Evolutionary conservation across 1,284 basidiomycete genomes (phyloP), one percentile per base, ranked within the genome.

Genomic region (Takashimella tepidaria): DNA sequence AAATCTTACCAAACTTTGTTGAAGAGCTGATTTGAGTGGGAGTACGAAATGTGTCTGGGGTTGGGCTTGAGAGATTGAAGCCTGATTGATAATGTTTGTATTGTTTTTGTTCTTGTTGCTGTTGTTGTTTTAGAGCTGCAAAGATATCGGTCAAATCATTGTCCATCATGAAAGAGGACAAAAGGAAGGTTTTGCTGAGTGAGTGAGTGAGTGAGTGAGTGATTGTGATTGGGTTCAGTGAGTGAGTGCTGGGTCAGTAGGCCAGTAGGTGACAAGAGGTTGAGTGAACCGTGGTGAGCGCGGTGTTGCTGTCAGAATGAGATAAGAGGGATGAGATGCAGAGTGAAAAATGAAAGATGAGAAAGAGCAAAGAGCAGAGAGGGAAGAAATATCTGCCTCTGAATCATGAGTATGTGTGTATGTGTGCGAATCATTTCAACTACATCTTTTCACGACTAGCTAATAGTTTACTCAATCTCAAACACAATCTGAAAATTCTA

Each of bases 401-500:
- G 37, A 40, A 40, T 40, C n/a, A 19, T 19, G n/a, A 40, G 11
- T 11, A 19, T 11, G n/a, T 11, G 37, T 11, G n/a, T 40, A 11
- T 11, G 37, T 19, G 37, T 11, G 11, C n/a, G 37, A 19, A 11
- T 40, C 11, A 40, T 19, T 11, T 40, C 37, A 40, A 19, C n/a
- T 40, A 19, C 37, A 40, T 19, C n/a, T 40, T 40, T 11, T 19
- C 37, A 40, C 37, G 37, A 19, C 37, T 40, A 40, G 11, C 11
- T 40, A 40, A 19, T 37, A 46, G 37, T n/a, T n/a, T 21, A 41
- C 25, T 41, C 55, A 42, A 59, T 52, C 31, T 57, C 57, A 23
- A 63, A 60, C 23, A 60, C 49, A 22, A 63, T 56, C 59, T 61
- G 20, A 3, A 8, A 10, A 40, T 21, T n/a, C n/a, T n/a, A n/a